Evolutionary conservation across 208 protist species (phyloP).

Genomic region (Crithidia sp.): DNA sequence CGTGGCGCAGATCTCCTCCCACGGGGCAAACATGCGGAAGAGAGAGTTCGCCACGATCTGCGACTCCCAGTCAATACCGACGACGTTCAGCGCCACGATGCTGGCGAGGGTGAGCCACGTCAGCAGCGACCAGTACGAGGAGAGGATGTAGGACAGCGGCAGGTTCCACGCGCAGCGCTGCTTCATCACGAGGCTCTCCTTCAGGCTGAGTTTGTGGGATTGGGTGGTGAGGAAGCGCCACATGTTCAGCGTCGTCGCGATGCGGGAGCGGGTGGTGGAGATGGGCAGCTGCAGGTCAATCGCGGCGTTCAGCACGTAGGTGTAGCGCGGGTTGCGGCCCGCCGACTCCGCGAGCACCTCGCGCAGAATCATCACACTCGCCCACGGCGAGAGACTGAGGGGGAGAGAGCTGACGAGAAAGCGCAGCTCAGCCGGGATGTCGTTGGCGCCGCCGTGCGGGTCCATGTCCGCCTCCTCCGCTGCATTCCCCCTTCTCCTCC

Average conservation of each 20-base stretch:
- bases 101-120: slow-evolving; percentile 67
- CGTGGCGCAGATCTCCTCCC: slow-evolving; percentile 58
- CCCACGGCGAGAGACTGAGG: slow-evolving; percentile 83
- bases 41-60: slow-evolving; percentile 84
- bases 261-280: slow-evolving; percentile 85
- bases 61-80: slow-evolving; percentile 86
- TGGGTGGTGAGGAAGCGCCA: slow-evolving; percentile 88
- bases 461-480: slow-evolving; percentile 26
- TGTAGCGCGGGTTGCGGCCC: slow-evolving; percentile 87
- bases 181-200: slow-evolving; percentile 77
- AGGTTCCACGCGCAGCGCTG: slow-evolving; percentile 84
- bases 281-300: slow-evolving; percentile 91
- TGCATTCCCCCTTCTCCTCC: background rate
- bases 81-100: slow-evolving; percentile 74
- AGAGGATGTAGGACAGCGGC: slow-evolving; percentile 85
- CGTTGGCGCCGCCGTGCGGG: slow-evolving; percentile 45
- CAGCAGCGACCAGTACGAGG: slow-evolving; percentile 89
- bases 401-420: slow-evolving; percentile 88
- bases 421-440: slow-evolving; percentile 85
- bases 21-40: slow-evolving; percentile 79
- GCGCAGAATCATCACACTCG: slow-evolving; percentile 85
- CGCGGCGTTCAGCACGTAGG: slow-evolving; percentile 88
- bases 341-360: slow-evolving; percentile 88
- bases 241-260: slow-evolving; percentile 90
- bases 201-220: slow-evolving; percentile 78